Evolutionary conservation across 192 early-diverging fungal species (phyloP), one percentile per base, ranked within the genome.

Genomic region (Lobosporangium transversale): DNA sequence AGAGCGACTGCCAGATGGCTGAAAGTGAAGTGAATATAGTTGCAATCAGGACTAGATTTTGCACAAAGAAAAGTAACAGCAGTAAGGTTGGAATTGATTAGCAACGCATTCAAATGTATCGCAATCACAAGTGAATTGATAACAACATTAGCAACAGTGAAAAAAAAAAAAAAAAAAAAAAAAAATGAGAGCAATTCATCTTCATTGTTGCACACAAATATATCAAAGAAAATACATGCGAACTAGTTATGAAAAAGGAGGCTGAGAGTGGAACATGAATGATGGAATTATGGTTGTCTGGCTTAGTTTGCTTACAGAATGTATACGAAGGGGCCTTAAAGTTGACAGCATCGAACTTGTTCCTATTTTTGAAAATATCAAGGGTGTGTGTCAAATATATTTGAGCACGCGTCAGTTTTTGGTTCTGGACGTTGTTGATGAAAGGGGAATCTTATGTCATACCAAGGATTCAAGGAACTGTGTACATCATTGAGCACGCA

Each of bases 1-100:
- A 76, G 8, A 76, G 58, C 12, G 71, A 76, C 18, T 76, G 71
- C 71, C 71, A 76, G 47, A 76, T 49, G 0, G 71, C 71, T 1
- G 71, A 66, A 3, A 76, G 36, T 4, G 64, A 62, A 15, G 71
- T 76, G 6, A 54, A 27, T 32, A 76, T 47, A 10, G 71, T 76
- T 1, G 71, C 71, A 6, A 76, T 37, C 14, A 76, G 9, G 56
- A 76, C 71, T 75, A 48, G 27, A 11, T 55, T 36, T 33, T n/a
- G 33, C 18, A n/a, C 33, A 30, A 26, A 31, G 32, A 21, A n/a
- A n/a, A n/a, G n/a, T n/a, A n/a, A n/a, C n/a, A n/a, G n/a, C n/a
- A n/a, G n/a, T n/a, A n/a, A n/a, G n/a, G n/a, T n/a, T n/a, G n/a
- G n/a, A n/a, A 26, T 17, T 29, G 33, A 31, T n/a, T 47, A 49